A percentile compares a stretch with the other conserved stretches of the same genome.
phyloP scores from a whole-genome alignment of 768 basidiomycete species.

The Rhizopogon vesiculosus region DNA sequence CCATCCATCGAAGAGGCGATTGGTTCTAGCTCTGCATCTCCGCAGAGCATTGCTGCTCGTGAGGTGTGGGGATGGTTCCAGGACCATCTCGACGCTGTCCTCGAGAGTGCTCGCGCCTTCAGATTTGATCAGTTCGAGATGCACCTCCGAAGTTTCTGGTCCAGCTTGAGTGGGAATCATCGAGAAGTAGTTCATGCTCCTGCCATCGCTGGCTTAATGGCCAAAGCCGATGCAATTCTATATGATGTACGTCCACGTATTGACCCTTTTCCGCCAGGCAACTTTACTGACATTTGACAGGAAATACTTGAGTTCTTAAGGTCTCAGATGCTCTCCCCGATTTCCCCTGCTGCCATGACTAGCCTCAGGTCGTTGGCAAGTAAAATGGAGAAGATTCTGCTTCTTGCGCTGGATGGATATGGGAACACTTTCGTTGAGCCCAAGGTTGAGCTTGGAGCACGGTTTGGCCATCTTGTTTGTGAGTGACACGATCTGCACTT shows the following conservation, averaged over 20 bases:
- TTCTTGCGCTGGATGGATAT: conserved; percentile 76
- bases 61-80: conserved; percentile 93
- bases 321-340: conserved; percentile 77
- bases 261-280: conserved; percentile 1
- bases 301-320: conserved; percentile 86
- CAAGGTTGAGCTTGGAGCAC: conserved; percentile 85
- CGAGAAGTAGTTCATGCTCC: conserved; percentile 89
- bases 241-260: conserved; percentile 71
- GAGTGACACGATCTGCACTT: conserved; percentile 30
- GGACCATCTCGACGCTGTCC: conserved; percentile 79
- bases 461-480: conserved; percentile 89
- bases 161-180: conserved; percentile 63
- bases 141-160: conserved; percentile 84
- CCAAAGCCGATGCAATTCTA: conserved; percentile 83
- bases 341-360: conserved; percentile 60
- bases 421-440: conserved; percentile 89
- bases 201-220: conserved; percentile 83
- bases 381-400: conserved; percentile 88
- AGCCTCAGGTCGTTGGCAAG: conserved; percentile 78
- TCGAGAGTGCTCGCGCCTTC: conserved; percentile 73
- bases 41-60: conserved; percentile 74
- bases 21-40: conserved; percentile 65
- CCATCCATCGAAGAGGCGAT: conserved; percentile 85
- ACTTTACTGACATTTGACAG: conserved; percentile 34
- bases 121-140: conserved; percentile 90